Conservation (phyloP, 306 rosid species). For the Medicago ruthenica region DNA sequence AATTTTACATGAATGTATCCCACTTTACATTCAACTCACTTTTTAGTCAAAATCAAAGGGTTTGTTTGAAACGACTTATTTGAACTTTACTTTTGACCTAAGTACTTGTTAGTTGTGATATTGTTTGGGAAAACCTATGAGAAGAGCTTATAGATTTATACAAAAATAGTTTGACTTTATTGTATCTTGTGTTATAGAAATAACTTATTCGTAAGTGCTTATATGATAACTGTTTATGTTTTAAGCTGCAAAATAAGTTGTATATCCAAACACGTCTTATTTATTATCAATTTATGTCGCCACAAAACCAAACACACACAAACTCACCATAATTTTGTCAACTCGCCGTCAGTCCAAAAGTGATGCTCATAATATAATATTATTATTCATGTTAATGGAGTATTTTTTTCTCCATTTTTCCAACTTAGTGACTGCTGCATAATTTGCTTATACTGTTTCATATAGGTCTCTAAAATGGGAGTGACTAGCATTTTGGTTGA, state of each 20-base stretch:
- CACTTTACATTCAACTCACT: neutral
- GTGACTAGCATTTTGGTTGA: slow-evolving; percentile 83
- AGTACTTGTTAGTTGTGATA: neutral
- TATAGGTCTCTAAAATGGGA: slow-evolving; percentile 89
- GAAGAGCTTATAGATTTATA: neutral
- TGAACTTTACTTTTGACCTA: too few species aligned
- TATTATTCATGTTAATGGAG: neutral
- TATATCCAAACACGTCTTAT: neutral
- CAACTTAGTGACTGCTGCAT: neutral
- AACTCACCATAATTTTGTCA: neutral
- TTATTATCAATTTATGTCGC: neutral
- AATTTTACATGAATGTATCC: neutral
- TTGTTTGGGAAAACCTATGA: too few species aligned
- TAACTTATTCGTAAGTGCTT: neutral
- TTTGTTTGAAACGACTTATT: too few species aligned
- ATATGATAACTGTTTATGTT: too few species aligned
- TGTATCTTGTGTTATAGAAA: too few species aligned
- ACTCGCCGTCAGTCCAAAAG: neutral
- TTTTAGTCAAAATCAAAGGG: neutral
- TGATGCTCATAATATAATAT: neutral
- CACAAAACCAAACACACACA: neutral
- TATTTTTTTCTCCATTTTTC: neutral
- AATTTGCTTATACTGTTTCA: slow-evolving; percentile 1
- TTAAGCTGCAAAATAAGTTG: neutral
- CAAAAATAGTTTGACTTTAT: too few species aligned